These are phyloP conservation scores for Naganishia vaughanmartiniae DNA, from an alignment of 768 basidiomycete genomes.

Conservation along the genomic window DNA sequence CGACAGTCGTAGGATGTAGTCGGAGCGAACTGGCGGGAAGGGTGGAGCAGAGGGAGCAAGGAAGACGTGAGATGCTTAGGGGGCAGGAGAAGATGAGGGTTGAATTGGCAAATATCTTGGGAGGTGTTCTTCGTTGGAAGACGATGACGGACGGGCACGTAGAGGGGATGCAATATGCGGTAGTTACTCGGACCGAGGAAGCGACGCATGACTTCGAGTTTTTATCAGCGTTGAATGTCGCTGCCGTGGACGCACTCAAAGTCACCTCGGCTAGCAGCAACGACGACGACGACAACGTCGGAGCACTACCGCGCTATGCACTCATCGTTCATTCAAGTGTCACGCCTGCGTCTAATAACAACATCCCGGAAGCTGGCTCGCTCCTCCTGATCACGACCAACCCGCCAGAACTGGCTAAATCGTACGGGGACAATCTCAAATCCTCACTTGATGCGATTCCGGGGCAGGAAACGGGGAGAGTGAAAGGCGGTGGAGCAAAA, in stretches of 20 bases:
- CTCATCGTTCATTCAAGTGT: conserved; percentile 31
- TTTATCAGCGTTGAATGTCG: conserved; percentile 26
- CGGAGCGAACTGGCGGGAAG: conserved; percentile 67
- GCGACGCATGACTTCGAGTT: conserved; percentile 50
- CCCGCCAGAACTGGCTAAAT: conserved; percentile 42
- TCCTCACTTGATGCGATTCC: conserved; percentile 35
- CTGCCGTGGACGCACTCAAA: conserved; percentile 5
- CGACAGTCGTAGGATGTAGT: conserved; percentile 67
- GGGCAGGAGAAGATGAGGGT: conserved; percentile 32
- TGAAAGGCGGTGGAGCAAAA: conserved; percentile 50
- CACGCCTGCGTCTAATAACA: conserved; percentile 14
- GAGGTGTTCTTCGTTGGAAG: conserved; percentile 27
- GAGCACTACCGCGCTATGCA: conserved; percentile 8
- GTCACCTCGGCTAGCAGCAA: neutral
- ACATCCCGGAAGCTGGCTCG: conserved; percentile 16
- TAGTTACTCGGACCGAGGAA: conserved; percentile 38
- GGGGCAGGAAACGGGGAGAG: conserved; percentile 35
- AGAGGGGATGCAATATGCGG: conserved; percentile 26
- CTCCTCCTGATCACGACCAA: conserved; percentile 40
- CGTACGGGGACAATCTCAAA: conserved; percentile 39
- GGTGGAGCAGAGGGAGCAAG: conserved; percentile 59
- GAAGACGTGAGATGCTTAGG: conserved; percentile 32
- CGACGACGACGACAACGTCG: no score
- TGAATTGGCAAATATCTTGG: conserved; percentile 34
- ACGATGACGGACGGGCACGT: conserved; percentile 26